Conservation (phyloP, 768 basidiomycete species). For the Cubamyces lactineus region DNA sequence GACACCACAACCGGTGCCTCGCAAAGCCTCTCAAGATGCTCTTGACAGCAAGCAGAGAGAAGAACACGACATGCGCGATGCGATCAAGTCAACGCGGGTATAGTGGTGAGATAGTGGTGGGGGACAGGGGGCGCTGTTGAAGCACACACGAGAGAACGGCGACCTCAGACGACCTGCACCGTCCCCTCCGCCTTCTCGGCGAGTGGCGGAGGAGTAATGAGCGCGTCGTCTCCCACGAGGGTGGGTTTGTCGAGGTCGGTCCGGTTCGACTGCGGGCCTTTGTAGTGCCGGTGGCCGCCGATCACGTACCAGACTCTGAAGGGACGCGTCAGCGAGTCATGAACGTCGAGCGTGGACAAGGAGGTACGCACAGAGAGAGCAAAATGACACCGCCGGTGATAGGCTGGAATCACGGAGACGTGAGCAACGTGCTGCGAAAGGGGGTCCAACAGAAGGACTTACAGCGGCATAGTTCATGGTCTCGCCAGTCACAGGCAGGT, state of each 20-base stretch:
- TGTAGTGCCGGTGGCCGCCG: constrained; percentile 30
- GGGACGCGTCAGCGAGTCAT: background rate
- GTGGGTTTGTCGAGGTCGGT: constrained; percentile 13
- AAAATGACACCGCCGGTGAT: constrained; percentile 41
- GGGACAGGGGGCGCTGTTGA: constrained; percentile 13
- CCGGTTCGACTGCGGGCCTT: constrained; percentile 32
- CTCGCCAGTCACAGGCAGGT: constrained; percentile 64
- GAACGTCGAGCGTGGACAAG: background rate
- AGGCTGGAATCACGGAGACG: constrained; percentile 17
- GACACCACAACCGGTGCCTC: too few relatives aligned
- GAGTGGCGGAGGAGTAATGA: constrained; percentile 3
- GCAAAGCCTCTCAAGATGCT: too few relatives aligned
- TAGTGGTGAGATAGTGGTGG: background rate
- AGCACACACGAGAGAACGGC: constrained; percentile 1
- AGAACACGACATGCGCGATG: too few relatives aligned
- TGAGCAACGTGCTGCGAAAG: background rate
- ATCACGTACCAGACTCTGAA: constrained; percentile 21
- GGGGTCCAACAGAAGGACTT: constrained; percentile 26
- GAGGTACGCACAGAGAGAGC: constrained; percentile 34
- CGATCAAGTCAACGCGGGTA: too few relatives aligned
- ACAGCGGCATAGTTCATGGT: constrained; percentile 88
- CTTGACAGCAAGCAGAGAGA: too few relatives aligned
- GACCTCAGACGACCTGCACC: constrained; percentile 10
- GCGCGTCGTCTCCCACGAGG: background rate
- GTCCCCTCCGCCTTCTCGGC: constrained; percentile 11